Conservation (phyloP, 805 yeast genomes). For the Dipodascus geniculatus region DNA sequence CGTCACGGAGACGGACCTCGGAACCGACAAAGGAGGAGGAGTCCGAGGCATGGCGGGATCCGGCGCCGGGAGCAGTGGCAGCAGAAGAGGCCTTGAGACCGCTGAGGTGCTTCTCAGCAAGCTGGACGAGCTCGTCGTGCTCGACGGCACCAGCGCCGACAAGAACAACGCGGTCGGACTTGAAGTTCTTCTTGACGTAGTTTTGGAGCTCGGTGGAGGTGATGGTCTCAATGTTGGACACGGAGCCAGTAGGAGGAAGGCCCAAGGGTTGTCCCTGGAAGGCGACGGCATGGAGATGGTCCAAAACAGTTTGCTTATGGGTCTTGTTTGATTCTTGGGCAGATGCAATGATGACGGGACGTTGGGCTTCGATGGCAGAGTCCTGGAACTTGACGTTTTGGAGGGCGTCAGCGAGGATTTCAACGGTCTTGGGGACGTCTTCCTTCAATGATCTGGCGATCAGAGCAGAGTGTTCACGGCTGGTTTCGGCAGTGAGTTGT, state of each 20-base stretch:
- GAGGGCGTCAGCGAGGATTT: constrained; percentile 78
- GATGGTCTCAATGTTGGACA: constrained; percentile 74
- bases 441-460: constrained; percentile 77
- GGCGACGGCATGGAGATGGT: constrained; percentile 87
- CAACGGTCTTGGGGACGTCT: constrained; percentile 78
- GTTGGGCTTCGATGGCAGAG: constrained; percentile 83
- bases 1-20: constrained; percentile 75
- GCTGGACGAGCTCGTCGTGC: constrained; percentile 68
- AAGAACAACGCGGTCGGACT: constrained; percentile 93
- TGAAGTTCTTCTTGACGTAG: constrained; percentile 78
- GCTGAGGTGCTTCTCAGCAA: constrained; percentile 65
- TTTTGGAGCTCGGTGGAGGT: constrained; percentile 61
- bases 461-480: constrained; percentile 94
- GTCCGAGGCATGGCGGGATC: constrained; percentile 44
- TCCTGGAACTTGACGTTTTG: constrained; percentile 76
- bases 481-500: constrained; percentile 96
- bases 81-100: constrained; percentile 34
- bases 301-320: constrained; percentile 97
- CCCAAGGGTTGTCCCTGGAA: constrained; percentile 89
- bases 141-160: constrained; percentile 90
- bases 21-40: constrained; percentile 77
- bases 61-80: constrained; percentile 57
- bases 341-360: constrained; percentile 93
- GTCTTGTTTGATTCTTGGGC: constrained; percentile 95
- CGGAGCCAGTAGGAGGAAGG: constrained; percentile 91